phyloP scores from a whole-genome alignment of 1,284 basidiomycete species.

The Cryptococcus amylolentus region DNA sequence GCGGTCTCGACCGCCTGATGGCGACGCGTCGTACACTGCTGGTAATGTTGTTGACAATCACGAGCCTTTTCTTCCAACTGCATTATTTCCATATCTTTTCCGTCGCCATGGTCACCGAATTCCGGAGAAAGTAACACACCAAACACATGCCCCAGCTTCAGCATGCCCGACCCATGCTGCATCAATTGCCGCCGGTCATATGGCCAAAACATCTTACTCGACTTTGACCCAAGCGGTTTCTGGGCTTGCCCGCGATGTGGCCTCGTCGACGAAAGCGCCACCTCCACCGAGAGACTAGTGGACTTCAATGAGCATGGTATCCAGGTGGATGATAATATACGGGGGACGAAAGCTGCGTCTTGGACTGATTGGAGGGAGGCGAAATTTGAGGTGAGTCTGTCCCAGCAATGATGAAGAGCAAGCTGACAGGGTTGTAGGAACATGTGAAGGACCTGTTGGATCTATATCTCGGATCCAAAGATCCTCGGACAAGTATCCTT shows the following conservation, averaged over 20 bases:
- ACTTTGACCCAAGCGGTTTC: background rate
- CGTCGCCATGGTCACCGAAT: no score
- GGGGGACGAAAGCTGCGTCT: background rate
- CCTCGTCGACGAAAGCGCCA: background rate
- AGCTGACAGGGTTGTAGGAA: constrained; percentile 2
- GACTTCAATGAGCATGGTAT: constrained; percentile 1
- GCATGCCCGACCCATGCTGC: background rate
- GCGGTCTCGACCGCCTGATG: no score
- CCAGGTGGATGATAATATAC: background rate
- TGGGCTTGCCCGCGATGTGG: constrained; percentile 1
- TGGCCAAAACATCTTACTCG: background rate
- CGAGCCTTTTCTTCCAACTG: no score
- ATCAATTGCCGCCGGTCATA: background rate
- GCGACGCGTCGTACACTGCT: no score
- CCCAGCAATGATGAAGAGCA: background rate
- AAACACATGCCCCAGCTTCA: background rate
- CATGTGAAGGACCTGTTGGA: constrained; percentile 12
- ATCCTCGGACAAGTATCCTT: constrained; percentile 12
- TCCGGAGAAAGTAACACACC: no score
- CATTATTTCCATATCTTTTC: no score
- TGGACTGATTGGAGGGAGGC: constrained; percentile 2
- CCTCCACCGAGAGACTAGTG: background rate
- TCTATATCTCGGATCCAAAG: constrained; percentile 14
- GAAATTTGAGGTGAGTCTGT: background rate
- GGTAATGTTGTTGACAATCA: no score